Conservation (phyloP, 1,284 basidiomycete species). For the Clitocybe nebularis region DNA sequence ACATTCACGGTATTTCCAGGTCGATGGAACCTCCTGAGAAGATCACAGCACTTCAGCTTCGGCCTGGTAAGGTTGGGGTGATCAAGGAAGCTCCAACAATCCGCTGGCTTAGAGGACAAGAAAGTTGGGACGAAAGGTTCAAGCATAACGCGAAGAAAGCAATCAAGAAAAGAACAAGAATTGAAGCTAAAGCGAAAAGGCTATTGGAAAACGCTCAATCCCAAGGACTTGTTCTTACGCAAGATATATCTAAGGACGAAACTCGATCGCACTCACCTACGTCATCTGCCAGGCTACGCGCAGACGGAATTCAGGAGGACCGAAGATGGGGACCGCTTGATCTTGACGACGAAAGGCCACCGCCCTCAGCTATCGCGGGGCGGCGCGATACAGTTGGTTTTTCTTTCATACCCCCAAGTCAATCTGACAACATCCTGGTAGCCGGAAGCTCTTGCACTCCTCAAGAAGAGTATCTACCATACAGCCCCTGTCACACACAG, state of each 20-base stretch:
- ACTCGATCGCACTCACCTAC: not conserved
- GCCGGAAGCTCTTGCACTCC: conserved; percentile 51
- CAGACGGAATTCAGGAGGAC: conserved; percentile 32
- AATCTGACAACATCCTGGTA: conserved; percentile 18
- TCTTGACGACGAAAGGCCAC: conserved; percentile 54
- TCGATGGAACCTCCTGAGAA: conserved; percentile 65
- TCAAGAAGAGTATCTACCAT: conserved; percentile 56
- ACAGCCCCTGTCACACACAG: conserved; percentile 51
- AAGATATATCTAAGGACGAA: conserved; percentile 4
- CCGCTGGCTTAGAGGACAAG: conserved; percentile 57
- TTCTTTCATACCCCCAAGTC: not conserved
- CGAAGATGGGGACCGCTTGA: conserved; percentile 55
- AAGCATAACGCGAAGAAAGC: conserved; percentile 35
- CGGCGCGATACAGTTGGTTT: conserved; percentile 53
- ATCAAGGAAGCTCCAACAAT: conserved; percentile 61
- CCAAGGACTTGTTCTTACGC: conserved; percentile 38
- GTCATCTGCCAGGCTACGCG: not conserved
- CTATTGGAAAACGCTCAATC: conserved; percentile 43
- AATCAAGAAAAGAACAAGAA: conserved; percentile 34
- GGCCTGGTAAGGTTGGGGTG: conserved; percentile 57
- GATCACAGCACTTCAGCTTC: conserved; percentile 55
- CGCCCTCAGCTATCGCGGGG: conserved; percentile 60
- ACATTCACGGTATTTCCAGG: conserved; percentile 61
- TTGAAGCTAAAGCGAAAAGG: conserved; percentile 35
- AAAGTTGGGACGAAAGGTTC: conserved; percentile 54